Percentiles rank a stretch among this genome's conserved stretches.
phyloP scores from a whole-genome alignment of 352 stramenopile genomes.

The Thraustochytrium striatum region DNA sequence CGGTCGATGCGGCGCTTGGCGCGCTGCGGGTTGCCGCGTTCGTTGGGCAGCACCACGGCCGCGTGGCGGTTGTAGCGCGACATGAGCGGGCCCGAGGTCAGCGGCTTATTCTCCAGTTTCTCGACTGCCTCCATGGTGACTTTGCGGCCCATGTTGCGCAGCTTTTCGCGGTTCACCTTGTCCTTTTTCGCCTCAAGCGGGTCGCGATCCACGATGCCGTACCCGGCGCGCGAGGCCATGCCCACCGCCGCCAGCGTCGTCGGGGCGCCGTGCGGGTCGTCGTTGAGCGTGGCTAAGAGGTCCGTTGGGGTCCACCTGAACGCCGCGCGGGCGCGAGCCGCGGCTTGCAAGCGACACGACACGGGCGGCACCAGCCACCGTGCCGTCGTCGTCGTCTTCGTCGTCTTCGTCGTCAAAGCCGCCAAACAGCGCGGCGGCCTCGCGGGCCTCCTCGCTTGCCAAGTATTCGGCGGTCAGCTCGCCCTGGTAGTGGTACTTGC shows the following conservation, averaged over 20 bases:
- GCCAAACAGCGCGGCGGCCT: constrained; percentile 23
- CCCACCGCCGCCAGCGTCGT: constrained; percentile 15
- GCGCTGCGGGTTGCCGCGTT: neutral
- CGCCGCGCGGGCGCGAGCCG: neutral
- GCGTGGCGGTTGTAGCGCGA: constrained; percentile 43
- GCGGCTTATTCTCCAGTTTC: neutral
- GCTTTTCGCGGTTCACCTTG: neutral
- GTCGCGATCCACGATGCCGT: constrained; percentile 28
- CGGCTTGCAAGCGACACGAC: neutral
- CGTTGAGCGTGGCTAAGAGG: constrained; percentile 35
- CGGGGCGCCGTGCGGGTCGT: neutral
- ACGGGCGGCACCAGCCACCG: neutral
- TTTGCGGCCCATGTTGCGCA: neutral
- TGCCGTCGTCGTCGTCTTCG: neutral
- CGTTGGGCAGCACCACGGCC: neutral
- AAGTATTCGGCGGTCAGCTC: constrained; percentile 13
- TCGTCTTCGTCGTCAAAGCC: constrained; percentile 37
- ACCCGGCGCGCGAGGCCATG: constrained; percentile 28
- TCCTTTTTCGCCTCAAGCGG: neutral
- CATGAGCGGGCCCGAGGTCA: constrained; percentile 31
- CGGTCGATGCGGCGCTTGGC: neutral
- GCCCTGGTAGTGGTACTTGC: constrained; percentile 13
- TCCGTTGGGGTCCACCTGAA: constrained; percentile 1
- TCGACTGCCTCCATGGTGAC: constrained; percentile 28
- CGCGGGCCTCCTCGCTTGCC: constrained; percentile 6